Conservation (phyloP, 768 basidiomycete genomes). For the Amanita rubescens region DNA sequence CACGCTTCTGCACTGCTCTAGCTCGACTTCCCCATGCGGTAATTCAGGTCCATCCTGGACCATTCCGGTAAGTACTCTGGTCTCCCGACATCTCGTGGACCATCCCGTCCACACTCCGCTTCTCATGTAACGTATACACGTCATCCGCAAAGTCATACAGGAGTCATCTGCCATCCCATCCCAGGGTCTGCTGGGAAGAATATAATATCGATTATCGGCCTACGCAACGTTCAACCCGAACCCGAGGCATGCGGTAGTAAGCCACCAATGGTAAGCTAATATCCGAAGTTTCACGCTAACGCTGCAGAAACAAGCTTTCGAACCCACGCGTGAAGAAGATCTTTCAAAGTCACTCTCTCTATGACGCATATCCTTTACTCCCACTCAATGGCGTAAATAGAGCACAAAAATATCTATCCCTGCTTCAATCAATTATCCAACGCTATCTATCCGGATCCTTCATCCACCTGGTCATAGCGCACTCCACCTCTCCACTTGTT, state of each 20-base stretch:
- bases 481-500: background rate
- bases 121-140: background rate
- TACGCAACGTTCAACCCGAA: background rate
- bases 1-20: background rate
- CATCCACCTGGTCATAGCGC: background rate
- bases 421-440: background rate
- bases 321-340: background rate
- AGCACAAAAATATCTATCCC: background rate
- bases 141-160: background rate
- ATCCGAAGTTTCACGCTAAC: background rate
- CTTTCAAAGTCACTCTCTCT: background rate
- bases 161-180: background rate
- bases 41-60: background rate
- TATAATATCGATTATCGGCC: background rate
- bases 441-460: background rate
- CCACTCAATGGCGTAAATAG: constrained; percentile 4
- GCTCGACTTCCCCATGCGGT: background rate
- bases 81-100: background rate
- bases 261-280: background rate
- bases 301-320: background rate
- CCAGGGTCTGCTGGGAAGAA: background rate
- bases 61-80: background rate
- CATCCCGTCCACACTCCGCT: background rate
- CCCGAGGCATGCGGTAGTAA: background rate
- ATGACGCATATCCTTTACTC: background rate